phyloP scores from a whole-genome alignment of 257 asterid genomes.

The Solanum megistacrolobum region DNA sequence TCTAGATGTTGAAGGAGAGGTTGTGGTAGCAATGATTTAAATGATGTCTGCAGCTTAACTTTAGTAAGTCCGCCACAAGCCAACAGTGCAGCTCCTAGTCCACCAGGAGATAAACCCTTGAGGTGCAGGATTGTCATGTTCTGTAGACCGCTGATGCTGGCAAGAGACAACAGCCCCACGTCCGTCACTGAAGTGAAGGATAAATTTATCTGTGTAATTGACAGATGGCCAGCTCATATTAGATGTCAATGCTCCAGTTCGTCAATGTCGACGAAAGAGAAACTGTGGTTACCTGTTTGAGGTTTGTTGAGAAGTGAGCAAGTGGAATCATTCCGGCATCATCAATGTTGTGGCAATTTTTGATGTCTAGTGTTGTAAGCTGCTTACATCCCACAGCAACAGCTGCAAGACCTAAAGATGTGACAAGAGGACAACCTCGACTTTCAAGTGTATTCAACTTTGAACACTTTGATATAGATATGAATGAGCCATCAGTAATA shows the following conservation, averaged over 20 bases:
- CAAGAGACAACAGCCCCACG: slow-evolving; percentile 65
- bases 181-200: slow-evolving; percentile 75
- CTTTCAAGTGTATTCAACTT: slow-evolving; percentile 59
- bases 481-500: slow-evolving; percentile 51
- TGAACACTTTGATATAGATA: slow-evolving; percentile 58
- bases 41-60: slow-evolving; percentile 64
- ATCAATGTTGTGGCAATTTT: slow-evolving; percentile 57
- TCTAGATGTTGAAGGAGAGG: slow-evolving; percentile 49
- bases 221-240: background rate
- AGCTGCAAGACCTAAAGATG: slow-evolving; percentile 66
- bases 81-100: slow-evolving; percentile 58
- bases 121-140: slow-evolving; percentile 55
- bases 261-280: background rate
- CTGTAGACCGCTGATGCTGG: slow-evolving; percentile 71
- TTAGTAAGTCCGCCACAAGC: slow-evolving; percentile 78
- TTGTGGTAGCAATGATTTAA: slow-evolving; percentile 47
- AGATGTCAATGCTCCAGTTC: background rate
- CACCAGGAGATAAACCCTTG: slow-evolving; percentile 52
- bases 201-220: slow-evolving; percentile 52
- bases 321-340: slow-evolving; percentile 78
- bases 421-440: slow-evolving; percentile 72
- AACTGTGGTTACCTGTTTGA: slow-evolving; percentile 50
- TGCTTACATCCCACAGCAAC: slow-evolving; percentile 67
- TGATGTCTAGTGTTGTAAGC: slow-evolving; percentile 58
- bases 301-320: slow-evolving; percentile 69